Evolutionary conservation across 495 filamentous ascomycete species (phyloP).

Genomic region (Melanomma pulvis-pyrius): DNA sequence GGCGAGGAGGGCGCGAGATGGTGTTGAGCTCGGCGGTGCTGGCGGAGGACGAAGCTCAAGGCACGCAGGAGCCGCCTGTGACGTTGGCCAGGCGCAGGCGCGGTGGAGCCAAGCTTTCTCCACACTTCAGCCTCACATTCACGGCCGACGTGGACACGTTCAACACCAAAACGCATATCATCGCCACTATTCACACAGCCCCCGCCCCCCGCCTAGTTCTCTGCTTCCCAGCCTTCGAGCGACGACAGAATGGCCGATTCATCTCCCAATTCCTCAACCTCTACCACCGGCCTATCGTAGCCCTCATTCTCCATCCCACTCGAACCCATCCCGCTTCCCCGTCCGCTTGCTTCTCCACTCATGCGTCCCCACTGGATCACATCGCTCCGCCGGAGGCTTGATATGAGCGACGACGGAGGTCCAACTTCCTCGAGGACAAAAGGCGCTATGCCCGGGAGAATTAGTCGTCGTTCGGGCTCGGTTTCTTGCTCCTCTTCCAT

Average conservation of each 20-base stretch:
- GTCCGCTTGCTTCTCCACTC: not conserved
- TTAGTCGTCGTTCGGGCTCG: not conserved
- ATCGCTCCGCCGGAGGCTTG: constrained; percentile 10
- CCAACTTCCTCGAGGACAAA: not conserved
- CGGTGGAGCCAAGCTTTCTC: not conserved
- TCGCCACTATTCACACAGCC: not conserved
- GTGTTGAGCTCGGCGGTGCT: not conserved
- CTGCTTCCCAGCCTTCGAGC: constrained; percentile 5
- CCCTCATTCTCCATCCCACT: not conserved
- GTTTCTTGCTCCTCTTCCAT: not conserved
- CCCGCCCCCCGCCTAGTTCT: not conserved
- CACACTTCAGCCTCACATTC: not conserved
- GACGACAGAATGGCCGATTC: not conserved
- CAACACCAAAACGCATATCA: not conserved
- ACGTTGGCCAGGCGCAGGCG: not conserved
- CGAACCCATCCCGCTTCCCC: not conserved
- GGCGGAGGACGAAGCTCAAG: not conserved
- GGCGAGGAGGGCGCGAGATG: too few species aligned
- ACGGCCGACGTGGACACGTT: too few species aligned
- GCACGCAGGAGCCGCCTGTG: not conserved
- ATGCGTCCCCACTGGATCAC: not conserved
- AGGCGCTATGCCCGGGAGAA: not conserved
- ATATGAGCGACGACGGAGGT: not conserved
- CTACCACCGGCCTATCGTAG: not conserved
- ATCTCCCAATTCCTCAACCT: not conserved